A percentile compares a stretch with the other conserved stretches of the same genome.
phyloP scores from a whole-genome alignment of 129 eudicot genomes.

The Apium graveolens region DNA sequence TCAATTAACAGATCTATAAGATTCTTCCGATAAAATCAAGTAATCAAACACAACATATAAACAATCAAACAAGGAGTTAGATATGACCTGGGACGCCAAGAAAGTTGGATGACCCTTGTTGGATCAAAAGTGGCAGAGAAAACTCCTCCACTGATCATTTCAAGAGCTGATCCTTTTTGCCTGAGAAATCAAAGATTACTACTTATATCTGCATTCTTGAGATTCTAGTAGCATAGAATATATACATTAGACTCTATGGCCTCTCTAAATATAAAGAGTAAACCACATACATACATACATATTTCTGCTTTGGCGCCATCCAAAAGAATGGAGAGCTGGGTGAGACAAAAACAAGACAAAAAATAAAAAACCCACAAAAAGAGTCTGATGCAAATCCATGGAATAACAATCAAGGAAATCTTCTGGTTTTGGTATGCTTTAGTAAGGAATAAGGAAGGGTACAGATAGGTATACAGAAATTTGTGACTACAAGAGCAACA shows the following conservation, averaged over 20 bases:
- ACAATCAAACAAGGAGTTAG: neutral
- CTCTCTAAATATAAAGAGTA: neutral
- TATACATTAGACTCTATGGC: no score
- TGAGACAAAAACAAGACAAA: constrained; percentile 19
- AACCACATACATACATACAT: constrained; percentile 16
- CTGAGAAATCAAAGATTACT: constrained; percentile 16
- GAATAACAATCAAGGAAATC: neutral
- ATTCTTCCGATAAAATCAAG: neutral
- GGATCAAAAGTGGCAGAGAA: constrained; percentile 48
- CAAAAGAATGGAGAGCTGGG: constrained; percentile 19
- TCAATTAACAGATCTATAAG: constrained; percentile 1
- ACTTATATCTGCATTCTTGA: neutral
- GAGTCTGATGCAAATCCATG: constrained; percentile 23
- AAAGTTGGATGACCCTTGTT: constrained; percentile 53
- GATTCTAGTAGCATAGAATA: no score
- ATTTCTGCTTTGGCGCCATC: constrained; percentile 9
- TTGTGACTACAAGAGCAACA: no score
- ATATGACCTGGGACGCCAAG: constrained; percentile 57
- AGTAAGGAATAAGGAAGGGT: neutral
- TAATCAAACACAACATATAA: neutral
- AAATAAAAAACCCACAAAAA: constrained; percentile 16
- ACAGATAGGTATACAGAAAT: neutral
- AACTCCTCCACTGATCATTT: constrained; percentile 34
- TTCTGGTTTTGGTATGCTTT: neutral
- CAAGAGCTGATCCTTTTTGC: constrained; percentile 29